phyloP scores from a whole-genome alignment of 23 red algal species.

The Gracilaria domingensis region DNA sequence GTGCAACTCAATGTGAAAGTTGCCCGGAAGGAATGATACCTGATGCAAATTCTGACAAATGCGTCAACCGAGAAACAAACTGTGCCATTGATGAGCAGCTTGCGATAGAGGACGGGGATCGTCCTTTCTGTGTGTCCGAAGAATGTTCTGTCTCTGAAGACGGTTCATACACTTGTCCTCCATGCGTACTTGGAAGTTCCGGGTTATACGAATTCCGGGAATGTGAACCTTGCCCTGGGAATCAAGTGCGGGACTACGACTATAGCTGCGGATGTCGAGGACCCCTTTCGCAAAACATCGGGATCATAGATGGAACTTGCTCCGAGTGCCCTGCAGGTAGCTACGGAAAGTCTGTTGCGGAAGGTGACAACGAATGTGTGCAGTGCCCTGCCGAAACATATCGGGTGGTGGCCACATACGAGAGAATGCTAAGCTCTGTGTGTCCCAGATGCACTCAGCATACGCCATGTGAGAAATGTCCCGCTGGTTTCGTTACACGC shows the following conservation, averaged over 20 bases:
- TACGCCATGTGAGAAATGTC: not conserved
- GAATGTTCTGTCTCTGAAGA: not conserved
- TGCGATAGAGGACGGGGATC: not conserved
- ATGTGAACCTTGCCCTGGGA: not conserved
- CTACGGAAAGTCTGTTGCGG: not conserved
- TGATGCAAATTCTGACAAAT: not conserved
- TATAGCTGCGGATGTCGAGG: not conserved
- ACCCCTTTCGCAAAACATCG: not conserved
- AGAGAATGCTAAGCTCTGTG: not conserved
- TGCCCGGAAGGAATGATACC: not conserved
- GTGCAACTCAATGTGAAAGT: not conserved
- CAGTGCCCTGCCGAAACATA: constrained; percentile 9
- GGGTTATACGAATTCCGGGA: not conserved
- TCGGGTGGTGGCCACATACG: not conserved
- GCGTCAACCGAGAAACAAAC: not conserved
- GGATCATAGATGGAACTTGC: not conserved
- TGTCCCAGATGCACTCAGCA: not conserved
- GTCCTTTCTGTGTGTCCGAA: not conserved
- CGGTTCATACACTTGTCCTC: not conserved
- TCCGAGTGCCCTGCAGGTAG: constrained; percentile 21
- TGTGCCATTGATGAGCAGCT: not conserved
- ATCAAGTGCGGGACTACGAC: not conserved
- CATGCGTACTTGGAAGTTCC: not conserved
- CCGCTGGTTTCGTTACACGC: not conserved
- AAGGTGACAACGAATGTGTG: not conserved